These are phyloP conservation scores for Phytopythium sindhum DNA, from an alignment of 352 stramenopile species.

Conservation along the genomic window DNA sequence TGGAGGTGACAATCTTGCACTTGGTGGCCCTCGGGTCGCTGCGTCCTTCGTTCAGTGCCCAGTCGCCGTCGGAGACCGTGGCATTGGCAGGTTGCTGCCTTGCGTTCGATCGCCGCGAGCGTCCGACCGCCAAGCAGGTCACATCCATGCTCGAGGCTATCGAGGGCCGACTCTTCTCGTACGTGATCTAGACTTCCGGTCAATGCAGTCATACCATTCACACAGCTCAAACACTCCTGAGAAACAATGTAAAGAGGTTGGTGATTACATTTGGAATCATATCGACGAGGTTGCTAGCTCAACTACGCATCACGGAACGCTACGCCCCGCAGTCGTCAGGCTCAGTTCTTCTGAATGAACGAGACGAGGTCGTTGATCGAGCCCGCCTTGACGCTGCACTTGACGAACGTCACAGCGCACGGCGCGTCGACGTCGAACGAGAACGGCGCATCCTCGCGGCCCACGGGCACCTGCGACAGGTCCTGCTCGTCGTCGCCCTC, in stretches of 20 bases:
- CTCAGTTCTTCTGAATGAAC: constrained; percentile 76
- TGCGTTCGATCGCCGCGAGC: constrained; percentile 15
- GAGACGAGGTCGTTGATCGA: constrained; percentile 56
- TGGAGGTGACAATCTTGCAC: constrained; percentile 10
- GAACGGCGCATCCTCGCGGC: constrained; percentile 69
- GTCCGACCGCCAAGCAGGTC: constrained; percentile 9
- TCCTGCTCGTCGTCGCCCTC: constrained; percentile 78
- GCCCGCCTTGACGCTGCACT: constrained; percentile 65
- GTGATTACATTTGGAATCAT: background rate
- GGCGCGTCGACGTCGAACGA: constrained; percentile 78
- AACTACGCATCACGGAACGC: background rate
- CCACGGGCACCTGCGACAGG: constrained; percentile 61
- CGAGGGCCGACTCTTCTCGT: background rate
- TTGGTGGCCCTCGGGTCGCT: constrained; percentile 3
- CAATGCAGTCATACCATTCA: background rate
- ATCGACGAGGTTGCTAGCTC: background rate
- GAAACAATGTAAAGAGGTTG: background rate
- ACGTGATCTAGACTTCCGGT: background rate
- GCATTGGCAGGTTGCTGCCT: constrained; percentile 26
- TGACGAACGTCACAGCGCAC: constrained; percentile 73
- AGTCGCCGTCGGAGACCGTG: constrained; percentile 16
- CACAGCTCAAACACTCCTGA: background rate
- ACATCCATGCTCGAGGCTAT: background rate
- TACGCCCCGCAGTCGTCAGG: too few species aligned
- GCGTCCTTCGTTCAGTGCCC: constrained; percentile 1